Percentiles rank a stretch among this genome's conserved stretches.
Conservation (phyloP, 2,329 filamentous ascomycete genomes). For the Diaporthe caulivora region DNA sequence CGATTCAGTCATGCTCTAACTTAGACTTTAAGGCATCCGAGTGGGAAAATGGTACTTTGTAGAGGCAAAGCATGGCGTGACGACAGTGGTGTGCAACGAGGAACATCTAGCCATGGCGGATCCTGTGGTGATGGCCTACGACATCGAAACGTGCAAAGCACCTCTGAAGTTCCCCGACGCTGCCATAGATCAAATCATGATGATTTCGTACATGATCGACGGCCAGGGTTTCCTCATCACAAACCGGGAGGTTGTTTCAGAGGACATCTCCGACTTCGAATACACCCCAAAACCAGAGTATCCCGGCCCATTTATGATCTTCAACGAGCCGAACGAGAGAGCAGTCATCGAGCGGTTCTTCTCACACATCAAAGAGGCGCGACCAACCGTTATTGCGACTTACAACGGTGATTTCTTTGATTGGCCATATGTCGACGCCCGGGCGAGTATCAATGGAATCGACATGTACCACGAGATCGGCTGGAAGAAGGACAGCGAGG, state of each 20-base stretch:
- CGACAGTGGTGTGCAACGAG: conserved; percentile 86
- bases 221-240: conserved; percentile 98
- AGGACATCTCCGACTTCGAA: conserved; percentile 97
- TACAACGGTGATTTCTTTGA: conserved; percentile 99
- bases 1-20: conserved; percentile 38
- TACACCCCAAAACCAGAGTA: conserved; percentile 99
- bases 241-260: conserved; percentile 96
- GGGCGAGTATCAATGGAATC: conserved; percentile 93
- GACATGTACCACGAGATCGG: conserved; percentile 99
- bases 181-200: conserved; percentile 97
- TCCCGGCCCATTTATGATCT: conserved; percentile 94
- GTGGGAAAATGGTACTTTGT: conserved; percentile 98
- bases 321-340: conserved; percentile 97
- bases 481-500: conserved; percentile 94
- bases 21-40: conserved; percentile 77
- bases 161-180: conserved; percentile 98
- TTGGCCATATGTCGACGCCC: conserved; percentile 97
- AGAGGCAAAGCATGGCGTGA: conserved; percentile 90
- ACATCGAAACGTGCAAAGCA: conserved; percentile 97
- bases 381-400: conserved; percentile 97
- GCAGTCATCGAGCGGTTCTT: conserved; percentile 91
- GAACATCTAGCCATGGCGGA: conserved; percentile 91
- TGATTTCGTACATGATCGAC: conserved; percentile 99
- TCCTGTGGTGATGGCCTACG: conserved; percentile 97
- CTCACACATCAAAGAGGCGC: conserved; percentile 91